phyloP scores from a whole-genome alignment of 148 eudicot species.

The Nepenthes gracilis region DNA sequence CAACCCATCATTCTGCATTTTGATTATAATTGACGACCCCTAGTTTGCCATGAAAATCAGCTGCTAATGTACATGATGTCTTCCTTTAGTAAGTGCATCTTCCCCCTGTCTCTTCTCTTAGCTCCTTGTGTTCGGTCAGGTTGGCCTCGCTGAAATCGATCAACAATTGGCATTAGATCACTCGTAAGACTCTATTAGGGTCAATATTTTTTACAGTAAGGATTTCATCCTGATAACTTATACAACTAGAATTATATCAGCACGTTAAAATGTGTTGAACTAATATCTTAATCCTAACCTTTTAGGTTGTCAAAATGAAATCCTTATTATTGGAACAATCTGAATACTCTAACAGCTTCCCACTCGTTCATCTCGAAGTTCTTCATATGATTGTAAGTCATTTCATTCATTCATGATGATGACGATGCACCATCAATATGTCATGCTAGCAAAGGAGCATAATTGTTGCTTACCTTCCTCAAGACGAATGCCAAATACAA shows the following conservation, averaged over 20 bases:
- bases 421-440: neutral
- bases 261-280: no score
- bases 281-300: no score
- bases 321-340: no score
- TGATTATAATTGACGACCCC: neutral
- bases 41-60: neutral
- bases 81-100: conserved; percentile 50
- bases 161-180: neutral
- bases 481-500: conserved; percentile 75
- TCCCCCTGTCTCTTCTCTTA: conserved; percentile 50
- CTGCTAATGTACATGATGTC: conserved; percentile 35
- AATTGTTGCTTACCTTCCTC: conserved; percentile 48
- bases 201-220: neutral
- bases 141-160: conserved; percentile 60
- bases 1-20: no score
- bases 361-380: neutral
- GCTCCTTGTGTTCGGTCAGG: conserved; percentile 35
- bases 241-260: no score
- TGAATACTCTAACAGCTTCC: neutral
- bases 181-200: neutral
- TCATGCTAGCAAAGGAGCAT: neutral
- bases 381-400: neutral
- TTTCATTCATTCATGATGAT: neutral
- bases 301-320: no score
- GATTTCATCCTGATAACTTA: neutral